Evolutionary conservation across 306 rosid genomes (phyloP).

Genomic region (Quercus robur): DNA sequence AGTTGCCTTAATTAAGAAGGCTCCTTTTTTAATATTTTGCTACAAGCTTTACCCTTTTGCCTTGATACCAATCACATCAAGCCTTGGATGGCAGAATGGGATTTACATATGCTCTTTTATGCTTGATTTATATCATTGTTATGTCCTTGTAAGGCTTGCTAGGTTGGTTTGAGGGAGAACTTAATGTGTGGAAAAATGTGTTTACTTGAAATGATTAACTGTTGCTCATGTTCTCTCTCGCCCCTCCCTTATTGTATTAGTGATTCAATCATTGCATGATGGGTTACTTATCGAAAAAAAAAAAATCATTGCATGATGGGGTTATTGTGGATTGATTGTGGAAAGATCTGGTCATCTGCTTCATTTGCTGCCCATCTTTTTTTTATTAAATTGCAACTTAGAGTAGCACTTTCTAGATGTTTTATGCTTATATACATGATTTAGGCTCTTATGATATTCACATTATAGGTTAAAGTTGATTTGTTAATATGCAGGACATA

Average conservation of each 20-base stretch:
- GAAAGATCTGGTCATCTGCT: not conserved
- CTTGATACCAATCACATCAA: not conserved
- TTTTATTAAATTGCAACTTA: not conserved
- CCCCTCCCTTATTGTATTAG: not conserved
- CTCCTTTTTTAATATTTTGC: conserved; percentile 1
- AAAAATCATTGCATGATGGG: not conserved
- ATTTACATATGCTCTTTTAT: not conserved
- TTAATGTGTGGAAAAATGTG: not conserved
- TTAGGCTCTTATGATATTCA: not conserved
- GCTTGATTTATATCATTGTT: not conserved
- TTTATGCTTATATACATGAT: not conserved
- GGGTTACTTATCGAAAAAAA: not conserved
- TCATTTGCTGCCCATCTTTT: not conserved
- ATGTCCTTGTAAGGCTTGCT: not conserved
- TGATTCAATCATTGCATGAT: not conserved
- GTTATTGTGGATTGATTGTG: not conserved
- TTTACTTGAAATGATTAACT: not conserved
- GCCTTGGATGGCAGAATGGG: not conserved
- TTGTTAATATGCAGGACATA: not conserved
- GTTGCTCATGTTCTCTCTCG: not conserved
- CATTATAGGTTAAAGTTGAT: conserved; percentile 1
- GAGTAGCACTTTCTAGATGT: conserved; percentile 14
- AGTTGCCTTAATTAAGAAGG: not conserved
- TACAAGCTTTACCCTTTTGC: not conserved
- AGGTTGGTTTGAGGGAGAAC: not conserved